Percentiles rank a stretch among this genome's conserved stretches.
phyloP scores from a whole-genome alignment of 2,329 filamentous ascomycete genomes.

The Botrytis byssoidea region DNA sequence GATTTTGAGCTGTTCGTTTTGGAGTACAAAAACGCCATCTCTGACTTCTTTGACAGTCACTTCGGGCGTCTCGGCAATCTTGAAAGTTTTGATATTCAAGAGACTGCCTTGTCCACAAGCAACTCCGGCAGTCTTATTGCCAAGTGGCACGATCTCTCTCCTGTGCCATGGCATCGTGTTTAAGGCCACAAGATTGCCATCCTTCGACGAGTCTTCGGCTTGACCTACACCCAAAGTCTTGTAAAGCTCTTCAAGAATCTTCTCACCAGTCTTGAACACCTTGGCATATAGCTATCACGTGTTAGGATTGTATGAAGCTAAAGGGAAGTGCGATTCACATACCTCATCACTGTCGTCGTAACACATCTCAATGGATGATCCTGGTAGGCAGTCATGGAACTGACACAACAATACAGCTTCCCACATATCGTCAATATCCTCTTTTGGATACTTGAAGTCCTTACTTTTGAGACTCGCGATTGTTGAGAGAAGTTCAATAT shows the following conservation, averaged over 20 bases:
- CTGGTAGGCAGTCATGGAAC: slow-evolving; percentile 95
- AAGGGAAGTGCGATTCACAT: slow-evolving; percentile 31
- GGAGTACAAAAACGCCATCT: slow-evolving; percentile 69
- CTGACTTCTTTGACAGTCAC: slow-evolving; percentile 53
- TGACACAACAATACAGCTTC: slow-evolving; percentile 88
- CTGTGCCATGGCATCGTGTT: slow-evolving; percentile 89
- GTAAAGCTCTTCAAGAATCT: slow-evolving; percentile 68
- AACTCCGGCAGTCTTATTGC: slow-evolving; percentile 52
- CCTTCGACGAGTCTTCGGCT: slow-evolving; percentile 42
- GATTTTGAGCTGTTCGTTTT: slow-evolving; percentile 75
- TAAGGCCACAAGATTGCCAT: slow-evolving; percentile 60
- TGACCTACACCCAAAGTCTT: slow-evolving; percentile 62
- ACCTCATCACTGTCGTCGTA: slow-evolving; percentile 91
- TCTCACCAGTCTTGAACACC: slow-evolving; percentile 74
- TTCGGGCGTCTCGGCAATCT: slow-evolving; percentile 47
- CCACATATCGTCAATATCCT: slow-evolving; percentile 95
- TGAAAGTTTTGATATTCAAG: slow-evolving; percentile 51
- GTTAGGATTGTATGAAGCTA: slow-evolving; percentile 33
- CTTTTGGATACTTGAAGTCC: slow-evolving; percentile 84
- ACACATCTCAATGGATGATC: slow-evolving; percentile 95
- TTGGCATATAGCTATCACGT: slow-evolving; percentile 68
- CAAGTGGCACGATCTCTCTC: slow-evolving; percentile 66
- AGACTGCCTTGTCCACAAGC: slow-evolving; percentile 57
- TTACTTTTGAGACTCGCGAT: slow-evolving; percentile 69
- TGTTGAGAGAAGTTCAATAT: slow-evolving; percentile 85